A percentile compares a stretch with the other conserved stretches of the same genome.
phyloP scores from a whole-genome alignment of 768 basidiomycete genomes.

The Agrocybe praecox region DNA sequence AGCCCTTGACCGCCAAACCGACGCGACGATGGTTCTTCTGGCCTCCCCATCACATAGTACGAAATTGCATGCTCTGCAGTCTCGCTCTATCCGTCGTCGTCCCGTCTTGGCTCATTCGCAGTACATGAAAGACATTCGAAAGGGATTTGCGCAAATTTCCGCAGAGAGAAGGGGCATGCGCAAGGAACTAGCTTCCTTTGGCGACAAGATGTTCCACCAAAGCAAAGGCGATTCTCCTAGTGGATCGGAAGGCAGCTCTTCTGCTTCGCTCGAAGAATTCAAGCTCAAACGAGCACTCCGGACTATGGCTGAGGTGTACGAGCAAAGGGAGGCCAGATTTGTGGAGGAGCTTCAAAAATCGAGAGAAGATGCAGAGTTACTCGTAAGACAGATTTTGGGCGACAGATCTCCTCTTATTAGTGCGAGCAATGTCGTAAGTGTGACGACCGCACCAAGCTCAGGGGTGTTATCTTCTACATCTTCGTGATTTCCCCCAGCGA shows the following conservation, averaged over 20 bases:
- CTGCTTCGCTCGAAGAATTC: constrained; percentile 50
- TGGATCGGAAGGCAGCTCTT: constrained; percentile 52
- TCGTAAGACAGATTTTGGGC: constrained; percentile 66
- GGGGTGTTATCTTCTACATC: not conserved
- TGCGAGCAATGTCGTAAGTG: too few relatives aligned
- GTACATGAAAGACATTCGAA: constrained; percentile 53
- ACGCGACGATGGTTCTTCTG: constrained; percentile 73
- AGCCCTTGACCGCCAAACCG: constrained; percentile 77
- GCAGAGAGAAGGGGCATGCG: constrained; percentile 51
- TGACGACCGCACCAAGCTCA: constrained; percentile 1
- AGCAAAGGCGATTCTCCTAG: constrained; percentile 42
- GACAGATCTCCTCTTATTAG: constrained; percentile 22
- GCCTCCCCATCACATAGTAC: constrained; percentile 76
- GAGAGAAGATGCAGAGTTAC: constrained; percentile 66
- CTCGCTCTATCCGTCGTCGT: constrained; percentile 69
- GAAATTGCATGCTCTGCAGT: constrained; percentile 64
- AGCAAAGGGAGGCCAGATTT: constrained; percentile 70
- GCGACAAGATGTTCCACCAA: constrained; percentile 45
- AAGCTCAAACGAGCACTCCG: constrained; percentile 70
- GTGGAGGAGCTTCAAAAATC: constrained; percentile 68
- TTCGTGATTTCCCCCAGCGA: not conserved
- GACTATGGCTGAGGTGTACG: constrained; percentile 64
- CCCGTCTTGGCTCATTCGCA: constrained; percentile 44
- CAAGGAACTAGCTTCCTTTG: constrained; percentile 43
- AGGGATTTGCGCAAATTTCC: constrained; percentile 62